phyloP scores from a whole-genome alignment of 139 green algal genomes.

The Ulvella scutata region DNA sequence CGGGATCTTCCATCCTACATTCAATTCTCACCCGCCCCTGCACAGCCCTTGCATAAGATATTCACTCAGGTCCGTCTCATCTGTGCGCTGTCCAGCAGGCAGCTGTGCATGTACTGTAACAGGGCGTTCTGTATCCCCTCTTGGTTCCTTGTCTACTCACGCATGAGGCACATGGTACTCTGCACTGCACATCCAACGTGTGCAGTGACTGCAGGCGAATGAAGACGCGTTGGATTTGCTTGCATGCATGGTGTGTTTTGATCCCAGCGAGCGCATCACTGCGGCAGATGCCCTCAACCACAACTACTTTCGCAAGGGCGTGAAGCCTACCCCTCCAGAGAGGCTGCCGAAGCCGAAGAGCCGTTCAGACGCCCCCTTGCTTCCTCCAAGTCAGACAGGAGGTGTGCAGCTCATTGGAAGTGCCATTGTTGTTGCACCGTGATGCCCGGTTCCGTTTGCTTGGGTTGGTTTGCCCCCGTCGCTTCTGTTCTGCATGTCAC shows the following conservation, averaged over 20 bases:
- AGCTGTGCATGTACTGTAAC: not conserved
- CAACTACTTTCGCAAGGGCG: conserved; percentile 47
- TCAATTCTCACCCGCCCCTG: conserved; percentile 27
- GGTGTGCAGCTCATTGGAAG: no score
- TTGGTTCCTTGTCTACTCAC: not conserved
- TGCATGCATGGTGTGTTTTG: conserved; percentile 24
- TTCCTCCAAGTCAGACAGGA: no score
- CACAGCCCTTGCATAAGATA: conserved; percentile 26
- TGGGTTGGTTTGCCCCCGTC: no score
- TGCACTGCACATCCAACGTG: conserved; percentile 26
- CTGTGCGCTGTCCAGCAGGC: no score
- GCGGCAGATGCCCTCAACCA: conserved; percentile 48
- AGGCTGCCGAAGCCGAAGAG: conserved; percentile 31
- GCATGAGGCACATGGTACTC: conserved; percentile 45
- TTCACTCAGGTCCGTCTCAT: conserved; percentile 24
- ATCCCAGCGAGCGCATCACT: conserved; percentile 27
- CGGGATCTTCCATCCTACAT: conserved; percentile 37
- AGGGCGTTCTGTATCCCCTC: not conserved
- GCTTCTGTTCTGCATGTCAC: no score
- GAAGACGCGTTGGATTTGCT: conserved; percentile 18
- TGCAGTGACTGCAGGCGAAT: not conserved
- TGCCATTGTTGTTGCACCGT: no score
- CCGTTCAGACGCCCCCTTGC: conserved; percentile 25
- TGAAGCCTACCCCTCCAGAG: conserved; percentile 25
- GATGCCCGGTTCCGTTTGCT: no score